phyloP scores from a whole-genome alignment of 495 filamentous ascomycete species.

The Aspergillus homomorphus region DNA sequence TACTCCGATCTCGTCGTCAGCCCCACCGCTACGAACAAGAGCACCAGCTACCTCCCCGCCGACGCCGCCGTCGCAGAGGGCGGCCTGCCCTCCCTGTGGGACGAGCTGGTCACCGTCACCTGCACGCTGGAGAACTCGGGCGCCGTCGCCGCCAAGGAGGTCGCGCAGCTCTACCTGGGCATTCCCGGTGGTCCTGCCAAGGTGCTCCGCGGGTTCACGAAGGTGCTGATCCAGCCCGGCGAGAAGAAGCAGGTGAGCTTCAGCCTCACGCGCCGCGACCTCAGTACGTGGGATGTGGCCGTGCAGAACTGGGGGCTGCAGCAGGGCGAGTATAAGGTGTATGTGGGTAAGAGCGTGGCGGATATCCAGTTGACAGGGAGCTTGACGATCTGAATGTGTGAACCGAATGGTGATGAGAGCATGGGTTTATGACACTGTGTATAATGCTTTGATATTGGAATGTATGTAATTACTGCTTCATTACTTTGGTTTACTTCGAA shows the following conservation, averaged over 20 bases:
- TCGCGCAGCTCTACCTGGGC: constrained; percentile 56
- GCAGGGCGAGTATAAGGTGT: constrained; percentile 36
- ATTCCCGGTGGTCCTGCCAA: constrained; percentile 47
- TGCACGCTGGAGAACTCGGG: constrained; percentile 53
- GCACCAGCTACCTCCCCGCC: constrained; percentile 11
- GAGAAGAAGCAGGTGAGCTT: constrained; percentile 47
- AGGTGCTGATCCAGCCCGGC: constrained; percentile 46
- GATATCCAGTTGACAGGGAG: constrained; percentile 19
- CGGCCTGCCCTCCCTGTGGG: constrained; percentile 58
- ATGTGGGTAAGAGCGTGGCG: constrained; percentile 49
- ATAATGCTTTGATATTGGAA: no score
- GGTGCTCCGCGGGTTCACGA: constrained; percentile 66
- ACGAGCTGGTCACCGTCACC: constrained; percentile 50
- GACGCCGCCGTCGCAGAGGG: constrained; percentile 43
- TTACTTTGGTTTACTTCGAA: no score
- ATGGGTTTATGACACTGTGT: neutral
- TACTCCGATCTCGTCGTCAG: constrained; percentile 36
- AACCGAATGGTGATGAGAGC: neutral
- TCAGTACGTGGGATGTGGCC: constrained; percentile 64
- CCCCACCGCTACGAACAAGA: neutral
- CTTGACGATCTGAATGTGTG: neutral
- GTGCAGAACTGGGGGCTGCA: constrained; percentile 60
- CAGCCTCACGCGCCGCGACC: constrained; percentile 58
- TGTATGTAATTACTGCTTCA: no score
- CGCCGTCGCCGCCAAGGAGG: constrained; percentile 49